Base-by-base conservation (phyloP, 768 basidiomycete genomes). In the Chalciporus piperatus region DNA sequence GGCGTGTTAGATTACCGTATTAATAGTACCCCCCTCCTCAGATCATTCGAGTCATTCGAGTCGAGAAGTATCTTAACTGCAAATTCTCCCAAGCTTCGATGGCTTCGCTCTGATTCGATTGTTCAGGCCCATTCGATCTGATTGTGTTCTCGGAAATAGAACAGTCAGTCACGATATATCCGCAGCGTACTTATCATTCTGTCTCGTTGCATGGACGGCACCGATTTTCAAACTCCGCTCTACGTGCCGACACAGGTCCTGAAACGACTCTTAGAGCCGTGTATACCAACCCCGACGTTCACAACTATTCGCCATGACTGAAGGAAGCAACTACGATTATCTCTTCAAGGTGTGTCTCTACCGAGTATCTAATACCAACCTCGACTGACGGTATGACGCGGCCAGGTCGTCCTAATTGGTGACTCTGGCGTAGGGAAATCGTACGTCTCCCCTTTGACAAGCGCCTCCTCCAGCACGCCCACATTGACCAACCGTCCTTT, bases 381-480 rank as follows among this genome's bases (percentile, higher is more conserved):
- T n/a, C 11, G 14, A 2, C 41, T 22, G 7, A 37, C 35, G 14
- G 3, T 4, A n/a, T 33, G 46, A 37, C 55, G 10, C 13, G n/a
- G 8, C 35, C 54, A 98, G 96, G 92, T 98, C 63, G 96, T 99
- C 62, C 83, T 99, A 59, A 98, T 98, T 76, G 96, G 96, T 68
- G 96, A 99, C 74, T 97, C 94, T 57, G 96, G 96, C 56, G 96
- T 99, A 67, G 96, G 96, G 70, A 99, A 99, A 82, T 96, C 93
- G 95, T 98, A 76, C 71, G 94, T 88, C 61, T 63, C 64, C 11
- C n/a, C 35, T 43, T 44, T 47, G 37, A 41, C 27, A 41, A 43
- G 17, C n/a, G n/a, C n/a, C n/a, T 33, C 22, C 38, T n/a, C 14
- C 16, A 13, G n/a, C 13, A 35, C 20, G 1, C 48, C 59, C 23